These are phyloP conservation scores for Phytophthora syringae DNA, from an alignment of 352 stramenopile genomes.

Conservation along the genomic window DNA sequence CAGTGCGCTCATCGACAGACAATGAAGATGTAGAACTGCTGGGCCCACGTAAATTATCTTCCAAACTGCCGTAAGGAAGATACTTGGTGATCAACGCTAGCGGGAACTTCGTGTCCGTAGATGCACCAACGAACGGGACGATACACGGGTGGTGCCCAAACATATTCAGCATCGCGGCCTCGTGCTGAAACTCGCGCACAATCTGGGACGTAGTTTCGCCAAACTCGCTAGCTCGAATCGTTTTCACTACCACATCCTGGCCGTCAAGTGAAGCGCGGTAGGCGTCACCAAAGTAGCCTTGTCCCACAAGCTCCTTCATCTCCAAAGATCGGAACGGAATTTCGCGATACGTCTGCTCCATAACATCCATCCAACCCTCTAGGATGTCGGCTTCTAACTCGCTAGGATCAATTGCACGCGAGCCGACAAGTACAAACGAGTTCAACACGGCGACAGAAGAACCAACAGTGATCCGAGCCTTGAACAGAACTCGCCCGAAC, in stretches of 20 bases:
- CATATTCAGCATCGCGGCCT: slow-evolving; percentile 81
- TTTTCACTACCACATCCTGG: slow-evolving; percentile 85
- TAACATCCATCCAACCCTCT: slow-evolving; percentile 68
- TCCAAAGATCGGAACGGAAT: slow-evolving; percentile 72
- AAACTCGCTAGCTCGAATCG: slow-evolving; percentile 77
- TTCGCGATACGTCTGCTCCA: slow-evolving; percentile 79
- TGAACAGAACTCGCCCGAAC: slow-evolving; percentile 76
- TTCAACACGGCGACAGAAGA: slow-evolving; percentile 72
- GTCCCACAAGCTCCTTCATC: slow-evolving; percentile 77
- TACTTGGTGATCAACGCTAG: slow-evolving; percentile 79
- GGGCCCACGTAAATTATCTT: slow-evolving; percentile 65
- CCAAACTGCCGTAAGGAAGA: slow-evolving; percentile 72
- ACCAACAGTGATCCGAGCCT: slow-evolving; percentile 73
- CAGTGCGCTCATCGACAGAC: slow-evolving; percentile 53
- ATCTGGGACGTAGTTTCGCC: slow-evolving; percentile 78
- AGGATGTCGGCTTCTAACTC: slow-evolving; percentile 65
- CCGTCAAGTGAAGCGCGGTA: slow-evolving; percentile 69
- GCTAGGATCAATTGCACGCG: slow-evolving; percentile 34
- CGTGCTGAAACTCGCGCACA: slow-evolving; percentile 83
- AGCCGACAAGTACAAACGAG: slow-evolving; percentile 76
- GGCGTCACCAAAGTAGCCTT: slow-evolving; percentile 82
- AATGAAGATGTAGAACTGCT: slow-evolving; percentile 21
- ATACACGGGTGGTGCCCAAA: slow-evolving; percentile 86
- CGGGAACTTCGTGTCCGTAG: slow-evolving; percentile 69
- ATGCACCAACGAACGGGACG: slow-evolving; percentile 83